A percentile compares a stretch with the other conserved stretches of the same genome.
phyloP scores from a whole-genome alignment of 192 early-diverging fungal genomes.

The Coemansia javaensis region DNA sequence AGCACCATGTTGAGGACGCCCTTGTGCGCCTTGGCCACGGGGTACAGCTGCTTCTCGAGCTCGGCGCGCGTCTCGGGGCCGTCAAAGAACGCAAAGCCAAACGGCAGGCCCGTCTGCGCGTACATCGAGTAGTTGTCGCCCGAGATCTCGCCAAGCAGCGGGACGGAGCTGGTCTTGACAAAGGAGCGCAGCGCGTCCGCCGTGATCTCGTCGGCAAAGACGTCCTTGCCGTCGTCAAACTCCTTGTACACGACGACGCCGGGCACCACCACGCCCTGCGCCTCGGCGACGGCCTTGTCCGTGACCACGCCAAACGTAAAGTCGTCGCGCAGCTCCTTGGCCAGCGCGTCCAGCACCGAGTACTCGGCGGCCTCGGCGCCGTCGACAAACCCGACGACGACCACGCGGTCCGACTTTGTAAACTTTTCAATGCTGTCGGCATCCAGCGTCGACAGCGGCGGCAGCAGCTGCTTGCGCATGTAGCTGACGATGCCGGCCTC shows the following conservation, averaged over 20 bases:
- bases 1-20: constrained; percentile 90
- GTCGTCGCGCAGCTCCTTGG: constrained; percentile 81
- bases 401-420: constrained; percentile 78
- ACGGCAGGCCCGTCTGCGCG: constrained; percentile 79
- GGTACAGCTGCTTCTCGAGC: constrained; percentile 58
- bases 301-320: constrained; percentile 76
- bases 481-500: constrained; percentile 80
- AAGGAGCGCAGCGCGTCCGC: constrained; percentile 60
- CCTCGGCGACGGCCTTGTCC: constrained; percentile 57
- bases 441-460: constrained; percentile 68
- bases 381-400: constrained; percentile 79
- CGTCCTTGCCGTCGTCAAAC: constrained; percentile 82
- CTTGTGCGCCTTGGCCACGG: constrained; percentile 77
- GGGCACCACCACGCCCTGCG: constrained; percentile 55
- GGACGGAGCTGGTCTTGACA: constrained; percentile 75
- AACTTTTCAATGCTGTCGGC: constrained; percentile 71
- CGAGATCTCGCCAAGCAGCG: constrained; percentile 84
- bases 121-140: constrained; percentile 86
- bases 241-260: constrained; percentile 82
- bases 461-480: constrained; percentile 92
- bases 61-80: constrained; percentile 56
- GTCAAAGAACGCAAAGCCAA: constrained; percentile 84
- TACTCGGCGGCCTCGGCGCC: constrained; percentile 60
- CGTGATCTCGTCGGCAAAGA: constrained; percentile 60
- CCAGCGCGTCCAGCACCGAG: constrained; percentile 61